A percentile compares a stretch with the other conserved stretches of the same genome.
Evolutionary conservation across 2,329 filamentous ascomycete genomes (phyloP).

Genomic region (Talaromyces funiculosus): DNA sequence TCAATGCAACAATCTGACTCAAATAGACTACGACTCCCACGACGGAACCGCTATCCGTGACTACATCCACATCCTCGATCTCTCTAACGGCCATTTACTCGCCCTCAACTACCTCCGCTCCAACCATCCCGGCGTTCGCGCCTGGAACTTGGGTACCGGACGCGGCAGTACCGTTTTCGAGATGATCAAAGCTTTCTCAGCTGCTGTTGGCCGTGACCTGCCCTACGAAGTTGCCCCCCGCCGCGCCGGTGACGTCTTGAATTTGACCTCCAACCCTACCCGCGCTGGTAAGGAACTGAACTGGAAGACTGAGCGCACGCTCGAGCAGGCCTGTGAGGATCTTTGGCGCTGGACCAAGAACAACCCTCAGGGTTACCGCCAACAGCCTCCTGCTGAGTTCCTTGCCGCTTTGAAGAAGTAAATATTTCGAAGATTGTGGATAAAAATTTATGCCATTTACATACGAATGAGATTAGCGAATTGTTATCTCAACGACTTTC

Average conservation of each 20-base stretch:
- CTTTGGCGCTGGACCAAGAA: conserved; percentile 97
- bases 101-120: conserved; percentile 86
- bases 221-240: conserved; percentile 80
- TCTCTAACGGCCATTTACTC: conserved; percentile 77
- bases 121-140: conserved; percentile 79
- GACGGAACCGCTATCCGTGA: conserved; percentile 94
- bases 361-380: conserved; percentile 90
- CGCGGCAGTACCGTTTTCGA: conserved; percentile 94
- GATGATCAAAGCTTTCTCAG: conserved; percentile 91
- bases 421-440: neutral
- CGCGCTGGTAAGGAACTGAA: conserved; percentile 81
- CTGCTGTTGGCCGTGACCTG: conserved; percentile 77
- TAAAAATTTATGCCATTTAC: neutral
- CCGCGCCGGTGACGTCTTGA: conserved; percentile 82
- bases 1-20: neutral
- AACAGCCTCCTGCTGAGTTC: conserved; percentile 80
- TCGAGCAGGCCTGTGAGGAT: conserved; percentile 90
- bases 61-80: conserved; percentile 94
- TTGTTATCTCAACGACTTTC: neutral
- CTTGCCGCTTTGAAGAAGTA: conserved; percentile 49
- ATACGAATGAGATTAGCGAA: conserved; percentile 3
- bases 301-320: conserved; percentile 85
- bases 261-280: conserved; percentile 86
- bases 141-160: conserved; percentile 95
- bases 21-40: conserved; percentile 75